Percentiles rank a stretch among this genome's conserved stretches.
Evolutionary conservation across 75 land plant genomes (phyloP).

Genomic region (Pinus taeda): DNA sequence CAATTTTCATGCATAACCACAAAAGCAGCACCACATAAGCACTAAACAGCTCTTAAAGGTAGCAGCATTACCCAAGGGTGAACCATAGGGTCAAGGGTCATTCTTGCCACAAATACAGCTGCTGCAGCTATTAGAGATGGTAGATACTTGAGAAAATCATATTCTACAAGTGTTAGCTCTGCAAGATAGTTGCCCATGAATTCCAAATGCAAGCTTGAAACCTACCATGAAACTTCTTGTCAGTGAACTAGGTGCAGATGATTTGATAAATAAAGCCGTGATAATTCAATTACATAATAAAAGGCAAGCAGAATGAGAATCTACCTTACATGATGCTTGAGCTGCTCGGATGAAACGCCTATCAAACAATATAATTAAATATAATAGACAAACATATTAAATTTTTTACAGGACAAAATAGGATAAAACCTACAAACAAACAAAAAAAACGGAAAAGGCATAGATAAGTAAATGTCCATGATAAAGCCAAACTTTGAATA

Average conservation of each 20-base stretch:
- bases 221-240: not conserved
- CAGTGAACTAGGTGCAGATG: not conserved
- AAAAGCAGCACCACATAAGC: not conserved
- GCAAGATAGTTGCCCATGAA: conserved; percentile 39
- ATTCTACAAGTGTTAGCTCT: conserved; percentile 58
- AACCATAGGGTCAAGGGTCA: conserved; percentile 45
- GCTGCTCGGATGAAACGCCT: conserved; percentile 93
- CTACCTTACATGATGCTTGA: conserved; percentile 73
- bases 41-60: not conserved
- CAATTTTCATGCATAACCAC: not conserved
- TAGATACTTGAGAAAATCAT: conserved; percentile 47
- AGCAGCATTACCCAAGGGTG: conserved; percentile 62
- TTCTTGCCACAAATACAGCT: conserved; percentile 59
- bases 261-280: not conserved
- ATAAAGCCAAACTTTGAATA: not conserved
- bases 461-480: not conserved
- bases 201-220: conserved; percentile 1
- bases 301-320: not conserved
- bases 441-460: not conserved
- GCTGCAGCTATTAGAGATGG: conserved; percentile 78
- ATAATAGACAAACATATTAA: not conserved
- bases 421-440: too few relatives aligned
- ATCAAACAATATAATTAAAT: not conserved
- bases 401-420: not conserved
- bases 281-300: not conserved